Base-by-base conservation (phyloP, 257 asterid genomes). In the Prunella vulgaris region DNA sequence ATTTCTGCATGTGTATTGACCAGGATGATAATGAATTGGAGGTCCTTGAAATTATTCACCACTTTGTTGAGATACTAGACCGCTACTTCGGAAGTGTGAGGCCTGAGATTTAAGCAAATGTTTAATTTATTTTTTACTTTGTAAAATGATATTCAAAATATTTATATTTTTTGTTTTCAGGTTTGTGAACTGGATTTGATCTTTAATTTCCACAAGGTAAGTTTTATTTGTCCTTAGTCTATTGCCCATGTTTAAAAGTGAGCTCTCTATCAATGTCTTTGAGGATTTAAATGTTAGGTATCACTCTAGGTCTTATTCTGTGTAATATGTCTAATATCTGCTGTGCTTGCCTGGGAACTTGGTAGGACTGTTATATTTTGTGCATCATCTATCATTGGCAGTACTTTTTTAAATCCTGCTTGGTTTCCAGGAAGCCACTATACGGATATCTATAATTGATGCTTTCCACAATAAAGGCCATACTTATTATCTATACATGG, bases 51-150 rank as follows among this genome's bases (percentile, higher is more conserved):
- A 86, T 93, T 66, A 93, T 93, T 73, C 99, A 93, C 79, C 97
- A 88, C 73, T 93, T 25, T 71, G 99, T 93, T 64, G 99, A 93
- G 92, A 89, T 93, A 72, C 83, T 93, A 60, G 99, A 93, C 80
- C 93, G 99, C 75, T 93, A 93, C 88, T 93, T 93, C 69, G 99
- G 99, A 81, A 93, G 99, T 74, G 99, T 93, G 83, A 87, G 96
- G 70, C 74, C 60, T 78, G 22, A 42, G 28, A 71, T 67, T 56
- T 61, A 77, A 69, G 57, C 69, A 30, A 66, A 67, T 58, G 22
- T 40, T 44, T 40, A 51, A 42, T 54, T 51, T 46, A 33, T 35
- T 27, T 48, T 37, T 18, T 49, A 14, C 17, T 64, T 10, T 20
- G 18, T 13, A 67, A 8, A 35, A 18, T 62, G 66, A 17, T 69